phyloP scores from a whole-genome alignment of 208 protist genomes.

The Trypanosoma platydactyli region DNA sequence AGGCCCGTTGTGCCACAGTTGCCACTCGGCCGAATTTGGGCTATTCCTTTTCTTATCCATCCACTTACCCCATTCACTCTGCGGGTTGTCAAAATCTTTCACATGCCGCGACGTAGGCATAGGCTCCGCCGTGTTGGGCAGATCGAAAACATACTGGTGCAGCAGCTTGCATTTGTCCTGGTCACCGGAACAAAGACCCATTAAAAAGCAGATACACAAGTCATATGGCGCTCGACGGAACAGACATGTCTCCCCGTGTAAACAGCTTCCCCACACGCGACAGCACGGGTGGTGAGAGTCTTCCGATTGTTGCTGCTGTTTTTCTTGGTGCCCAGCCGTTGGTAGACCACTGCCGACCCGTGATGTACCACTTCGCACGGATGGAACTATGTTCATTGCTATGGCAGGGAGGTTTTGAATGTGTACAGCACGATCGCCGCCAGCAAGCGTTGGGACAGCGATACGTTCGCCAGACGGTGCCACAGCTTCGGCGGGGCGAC shows the following conservation, averaged over 20 bases:
- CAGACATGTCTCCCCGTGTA: constrained; percentile 70
- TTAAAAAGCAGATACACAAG: constrained; percentile 71
- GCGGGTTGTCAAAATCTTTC: constrained; percentile 14
- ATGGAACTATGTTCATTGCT: constrained; percentile 55
- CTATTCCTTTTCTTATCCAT: constrained; percentile 56
- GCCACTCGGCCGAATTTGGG: constrained; percentile 81
- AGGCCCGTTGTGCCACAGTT: constrained; percentile 81
- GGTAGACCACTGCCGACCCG: background rate
- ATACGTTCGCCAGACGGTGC: constrained; percentile 75
- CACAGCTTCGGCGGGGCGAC: constrained; percentile 76
- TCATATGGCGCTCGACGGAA: constrained; percentile 72
- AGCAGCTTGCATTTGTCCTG: constrained; percentile 16
- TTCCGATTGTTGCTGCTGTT: background rate
- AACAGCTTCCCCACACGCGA: constrained; percentile 71
- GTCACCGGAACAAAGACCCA: constrained; percentile 63
- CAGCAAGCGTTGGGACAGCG: constrained; percentile 37
- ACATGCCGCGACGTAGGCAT: constrained; percentile 30
- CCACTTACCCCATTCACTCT: constrained; percentile 58
- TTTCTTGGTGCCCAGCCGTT: constrained; percentile 5
- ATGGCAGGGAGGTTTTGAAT: constrained; percentile 65
- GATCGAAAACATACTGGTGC: constrained; percentile 39
- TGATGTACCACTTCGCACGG: constrained; percentile 10
- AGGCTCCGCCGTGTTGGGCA: constrained; percentile 31
- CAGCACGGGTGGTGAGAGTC: constrained; percentile 53
- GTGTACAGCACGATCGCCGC: constrained; percentile 43